These are phyloP conservation scores for Phytophthora hybrid DNA, from an alignment of 352 stramenopile genomes.

Conservation along the genomic window DNA sequence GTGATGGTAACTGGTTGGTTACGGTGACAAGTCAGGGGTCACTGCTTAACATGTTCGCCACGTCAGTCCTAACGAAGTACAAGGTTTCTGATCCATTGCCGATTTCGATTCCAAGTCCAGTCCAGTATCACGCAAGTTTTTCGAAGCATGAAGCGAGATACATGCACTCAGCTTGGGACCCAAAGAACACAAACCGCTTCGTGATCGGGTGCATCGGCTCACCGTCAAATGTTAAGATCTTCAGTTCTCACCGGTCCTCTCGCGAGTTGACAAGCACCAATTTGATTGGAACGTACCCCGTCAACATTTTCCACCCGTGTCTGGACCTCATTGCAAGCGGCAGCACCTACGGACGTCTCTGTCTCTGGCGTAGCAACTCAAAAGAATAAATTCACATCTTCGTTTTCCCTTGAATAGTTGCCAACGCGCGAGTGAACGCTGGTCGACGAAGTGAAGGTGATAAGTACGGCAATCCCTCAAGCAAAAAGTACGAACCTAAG, in stretches of 20 bases:
- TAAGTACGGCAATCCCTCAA: too few relatives aligned
- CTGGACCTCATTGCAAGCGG: slow-evolving; percentile 73
- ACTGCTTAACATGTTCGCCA: slow-evolving; percentile 69
- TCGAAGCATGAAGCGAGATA: slow-evolving; percentile 8
- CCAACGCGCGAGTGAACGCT: too few relatives aligned
- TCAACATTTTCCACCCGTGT: slow-evolving; percentile 84
- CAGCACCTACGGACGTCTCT: slow-evolving; percentile 79
- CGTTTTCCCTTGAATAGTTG: too few relatives aligned
- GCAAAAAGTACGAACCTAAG: too few relatives aligned
- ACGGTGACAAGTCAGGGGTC: slow-evolving; percentile 67
- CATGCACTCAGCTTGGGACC: slow-evolving; percentile 73
- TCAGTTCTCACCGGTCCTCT: slow-evolving; percentile 55
- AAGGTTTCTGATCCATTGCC: slow-evolving; percentile 36
- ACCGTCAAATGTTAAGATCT: slow-evolving; percentile 73
- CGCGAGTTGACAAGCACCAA: slow-evolving; percentile 62
- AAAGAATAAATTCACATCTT: background rate
- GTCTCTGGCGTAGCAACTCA: slow-evolving; percentile 58
- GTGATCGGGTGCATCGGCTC: slow-evolving; percentile 74
- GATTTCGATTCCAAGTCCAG: slow-evolving; percentile 43
- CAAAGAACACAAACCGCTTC: slow-evolving; percentile 62
- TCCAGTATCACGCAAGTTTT: slow-evolving; percentile 54
- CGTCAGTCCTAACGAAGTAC: slow-evolving; percentile 14
- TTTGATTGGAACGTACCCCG: slow-evolving; percentile 59
- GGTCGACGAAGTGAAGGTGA: background rate
- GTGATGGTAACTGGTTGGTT: slow-evolving; percentile 57